Percentiles rank a stretch among this genome's conserved stretches.
These are phyloP conservation scores for Plasmodium vivax DNA, from an alignment of 169 alveolate genomes.

Conservation along the genomic window DNA sequence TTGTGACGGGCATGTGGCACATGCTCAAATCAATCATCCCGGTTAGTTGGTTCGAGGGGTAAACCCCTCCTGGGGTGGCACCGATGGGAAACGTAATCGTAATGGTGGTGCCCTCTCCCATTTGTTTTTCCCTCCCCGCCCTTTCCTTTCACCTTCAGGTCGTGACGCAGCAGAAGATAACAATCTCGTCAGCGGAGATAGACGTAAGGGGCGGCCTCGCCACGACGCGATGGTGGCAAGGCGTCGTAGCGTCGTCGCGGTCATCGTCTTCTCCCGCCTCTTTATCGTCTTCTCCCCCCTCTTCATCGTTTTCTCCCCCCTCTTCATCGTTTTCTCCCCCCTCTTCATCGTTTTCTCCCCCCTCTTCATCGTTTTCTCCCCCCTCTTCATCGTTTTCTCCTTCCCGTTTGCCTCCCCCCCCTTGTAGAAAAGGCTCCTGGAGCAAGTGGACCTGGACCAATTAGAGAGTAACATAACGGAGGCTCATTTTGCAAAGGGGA, in stretches of 20 bases:
- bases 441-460: slow-evolving; percentile 46
- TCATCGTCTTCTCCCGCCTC: background rate
- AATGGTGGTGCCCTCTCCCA: background rate
- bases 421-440: slow-evolving; percentile 31
- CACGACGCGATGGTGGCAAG: background rate
- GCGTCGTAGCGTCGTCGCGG: no score
- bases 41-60: background rate
- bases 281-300: background rate
- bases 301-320: background rate
- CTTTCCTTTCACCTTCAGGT: background rate
- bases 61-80: background rate
- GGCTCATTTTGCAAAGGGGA: background rate
- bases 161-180: slow-evolving; percentile 52
- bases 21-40: slow-evolving; percentile 59
- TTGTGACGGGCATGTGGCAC: slow-evolving; percentile 65
- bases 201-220: slow-evolving; percentile 10
- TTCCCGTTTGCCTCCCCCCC: background rate
- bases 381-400: background rate
- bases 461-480: slow-evolving; percentile 21
- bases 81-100: background rate
- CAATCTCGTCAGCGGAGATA: slow-evolving; percentile 27
- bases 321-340: no score
- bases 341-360: no score
- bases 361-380: background rate
- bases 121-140: background rate